Percentiles rank a stretch among this genome's conserved stretches.
Conservation (phyloP, 345 rosid species). For the Euphorbia lathyris region DNA sequence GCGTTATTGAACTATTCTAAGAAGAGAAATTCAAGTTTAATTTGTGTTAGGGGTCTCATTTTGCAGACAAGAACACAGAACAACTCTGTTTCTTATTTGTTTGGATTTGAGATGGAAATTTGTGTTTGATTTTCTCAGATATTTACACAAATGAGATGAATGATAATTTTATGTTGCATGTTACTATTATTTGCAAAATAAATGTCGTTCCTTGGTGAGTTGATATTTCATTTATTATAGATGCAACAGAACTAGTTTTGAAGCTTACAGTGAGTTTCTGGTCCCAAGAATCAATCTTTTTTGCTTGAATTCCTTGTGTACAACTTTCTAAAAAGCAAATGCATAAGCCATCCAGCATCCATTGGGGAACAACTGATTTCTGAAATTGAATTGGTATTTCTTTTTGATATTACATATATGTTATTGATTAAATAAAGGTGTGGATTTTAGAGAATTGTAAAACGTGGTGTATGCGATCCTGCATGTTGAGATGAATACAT, state of each 20-base stretch:
- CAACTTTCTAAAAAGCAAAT: background rate
- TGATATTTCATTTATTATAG: background rate
- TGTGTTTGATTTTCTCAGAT: background rate
- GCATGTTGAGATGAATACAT: background rate
- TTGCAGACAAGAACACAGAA: too few relatives aligned
- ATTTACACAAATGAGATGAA: background rate
- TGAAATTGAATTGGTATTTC: background rate
- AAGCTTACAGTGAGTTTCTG: background rate
- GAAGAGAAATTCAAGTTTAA: too few relatives aligned
- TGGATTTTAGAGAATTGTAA: background rate
- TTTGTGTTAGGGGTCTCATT: too few relatives aligned
- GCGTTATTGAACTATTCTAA: too few relatives aligned
- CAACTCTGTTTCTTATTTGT: too few relatives aligned
- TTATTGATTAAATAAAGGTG: background rate
- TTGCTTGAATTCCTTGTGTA: background rate
- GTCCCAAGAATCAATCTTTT: background rate
- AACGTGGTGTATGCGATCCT: background rate
- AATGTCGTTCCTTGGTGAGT: background rate
- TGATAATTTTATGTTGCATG: background rate
- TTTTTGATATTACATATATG: background rate
- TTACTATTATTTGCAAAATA: background rate
- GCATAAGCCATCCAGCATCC: background rate
- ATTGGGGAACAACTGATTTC: background rate
- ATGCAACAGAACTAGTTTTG: background rate
- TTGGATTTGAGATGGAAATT: background rate